Conservation (phyloP, 1,284 basidiomycete genomes). For the Meripilus lineatus region DNA sequence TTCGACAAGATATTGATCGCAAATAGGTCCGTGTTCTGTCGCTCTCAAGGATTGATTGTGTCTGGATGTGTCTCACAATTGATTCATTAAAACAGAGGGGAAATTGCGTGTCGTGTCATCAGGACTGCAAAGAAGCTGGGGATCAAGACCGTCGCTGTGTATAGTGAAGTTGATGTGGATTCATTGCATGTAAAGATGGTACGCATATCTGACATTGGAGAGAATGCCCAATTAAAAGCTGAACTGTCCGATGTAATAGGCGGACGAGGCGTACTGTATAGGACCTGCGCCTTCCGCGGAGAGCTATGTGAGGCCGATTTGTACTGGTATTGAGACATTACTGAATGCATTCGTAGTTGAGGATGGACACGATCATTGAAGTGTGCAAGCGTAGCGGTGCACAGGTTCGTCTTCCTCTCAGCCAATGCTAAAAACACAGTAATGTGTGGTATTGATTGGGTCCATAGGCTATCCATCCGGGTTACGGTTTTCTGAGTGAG, state of each 20-base stretch:
- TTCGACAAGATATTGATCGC: conserved; percentile 86
- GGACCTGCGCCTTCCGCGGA: conserved; percentile 85
- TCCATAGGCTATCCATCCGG: conserved; percentile 73
- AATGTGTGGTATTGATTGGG: too few species aligned
- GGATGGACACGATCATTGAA: conserved; percentile 86
- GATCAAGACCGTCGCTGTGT: conserved; percentile 87
- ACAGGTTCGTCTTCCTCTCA: conserved; percentile 48
- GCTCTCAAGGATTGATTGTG: too few species aligned
- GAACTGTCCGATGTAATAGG: conserved; percentile 39
- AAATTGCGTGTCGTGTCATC: conserved; percentile 92
- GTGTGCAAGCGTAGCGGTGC: conserved; percentile 79
- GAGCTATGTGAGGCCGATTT: conserved; percentile 65
- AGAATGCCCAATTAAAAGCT: not conserved
- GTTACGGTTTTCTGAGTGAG: conserved; percentile 89
- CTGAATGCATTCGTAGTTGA: conserved; percentile 60
- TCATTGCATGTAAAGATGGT: conserved; percentile 77
- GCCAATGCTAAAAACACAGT: not conserved
- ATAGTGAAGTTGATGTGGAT: conserved; percentile 78
- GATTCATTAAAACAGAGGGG: conserved; percentile 54
- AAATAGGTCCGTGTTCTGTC: conserved; percentile 57
- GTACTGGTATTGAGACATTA: conserved; percentile 6
- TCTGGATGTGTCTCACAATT: not conserved
- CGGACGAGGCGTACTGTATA: conserved; percentile 95
- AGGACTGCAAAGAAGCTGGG: conserved; percentile 86
- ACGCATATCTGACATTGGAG: conserved; percentile 21